These are phyloP conservation scores for Starmerella scarabaei DNA, from an alignment of 805 yeast genomes.

Conservation along the genomic window DNA sequence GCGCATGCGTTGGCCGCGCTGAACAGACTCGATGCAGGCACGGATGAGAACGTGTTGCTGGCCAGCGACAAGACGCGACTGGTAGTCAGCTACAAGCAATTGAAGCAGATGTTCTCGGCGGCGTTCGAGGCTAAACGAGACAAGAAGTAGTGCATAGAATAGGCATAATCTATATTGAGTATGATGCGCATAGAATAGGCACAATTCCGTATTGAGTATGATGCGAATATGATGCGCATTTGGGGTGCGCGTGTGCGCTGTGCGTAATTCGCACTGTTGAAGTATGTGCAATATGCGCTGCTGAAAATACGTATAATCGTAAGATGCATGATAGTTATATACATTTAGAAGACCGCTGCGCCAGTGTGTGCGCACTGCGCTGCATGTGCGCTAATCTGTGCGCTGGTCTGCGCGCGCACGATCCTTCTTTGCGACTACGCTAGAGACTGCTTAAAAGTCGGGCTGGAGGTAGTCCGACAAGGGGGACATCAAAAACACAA, in stretches of 20 bases:
- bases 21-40: constrained; percentile 86
- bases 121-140: constrained; percentile 49
- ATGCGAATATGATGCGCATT: too few species aligned
- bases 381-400: too few species aligned
- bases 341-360: too few species aligned
- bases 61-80: constrained; percentile 77
- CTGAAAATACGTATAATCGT: too few species aligned
- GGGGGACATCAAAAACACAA: constrained; percentile 29
- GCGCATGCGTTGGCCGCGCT: constrained; percentile 66
- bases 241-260: too few species aligned
- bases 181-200: neutral
- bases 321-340: too few species aligned
- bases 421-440: too few species aligned
- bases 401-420: too few species aligned
- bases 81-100: constrained; percentile 72
- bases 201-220: too few species aligned
- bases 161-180: neutral
- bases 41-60: constrained; percentile 67
- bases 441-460: constrained; percentile 23
- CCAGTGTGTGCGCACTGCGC: too few species aligned
- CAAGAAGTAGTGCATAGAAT: neutral
- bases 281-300: too few species aligned
- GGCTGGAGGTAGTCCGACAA: constrained; percentile 31
- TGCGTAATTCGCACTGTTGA: too few species aligned
- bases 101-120: constrained; percentile 51